These are phyloP conservation scores for Phytophthora kernoviae DNA, from an alignment of 352 stramenopile genomes.

Conservation along the genomic window DNA sequence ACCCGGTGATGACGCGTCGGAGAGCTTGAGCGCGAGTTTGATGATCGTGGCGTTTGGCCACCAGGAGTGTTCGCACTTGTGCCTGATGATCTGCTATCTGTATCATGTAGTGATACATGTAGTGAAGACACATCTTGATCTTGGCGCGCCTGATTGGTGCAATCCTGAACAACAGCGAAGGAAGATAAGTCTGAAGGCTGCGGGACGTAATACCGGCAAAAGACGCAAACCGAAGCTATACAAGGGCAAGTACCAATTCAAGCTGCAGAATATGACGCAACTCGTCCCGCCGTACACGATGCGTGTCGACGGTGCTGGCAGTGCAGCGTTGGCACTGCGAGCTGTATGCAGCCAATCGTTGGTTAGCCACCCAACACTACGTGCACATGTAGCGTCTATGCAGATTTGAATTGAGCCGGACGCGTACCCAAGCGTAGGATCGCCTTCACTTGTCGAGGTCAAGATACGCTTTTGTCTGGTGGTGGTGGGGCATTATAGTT, in stretches of 20 bases:
- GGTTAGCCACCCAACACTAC: slow-evolving; percentile 20
- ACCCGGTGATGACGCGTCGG: slow-evolving; percentile 3
- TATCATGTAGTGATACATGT: background rate
- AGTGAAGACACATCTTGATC: background rate
- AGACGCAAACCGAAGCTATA: background rate
- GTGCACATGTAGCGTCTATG: slow-evolving; percentile 18
- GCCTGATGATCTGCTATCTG: too few species aligned
- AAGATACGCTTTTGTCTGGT: slow-evolving; percentile 34
- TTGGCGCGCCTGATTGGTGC: background rate
- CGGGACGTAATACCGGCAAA: too few species aligned
- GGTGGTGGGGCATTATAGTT: background rate
- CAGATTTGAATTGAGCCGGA: too few species aligned
- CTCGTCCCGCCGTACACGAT: slow-evolving; percentile 41
- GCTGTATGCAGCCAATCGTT: slow-evolving; percentile 24
- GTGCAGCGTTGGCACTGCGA: slow-evolving; percentile 26
- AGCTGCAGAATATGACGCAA: slow-evolving; percentile 30
- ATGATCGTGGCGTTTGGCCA: slow-evolving; percentile 6
- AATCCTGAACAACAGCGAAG: slow-evolving; percentile 7
- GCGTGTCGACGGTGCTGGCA: slow-evolving; percentile 36
- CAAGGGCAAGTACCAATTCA: slow-evolving; percentile 9
- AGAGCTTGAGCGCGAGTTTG: slow-evolving; percentile 14
- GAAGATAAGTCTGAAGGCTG: background rate
- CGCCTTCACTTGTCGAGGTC: too few species aligned
- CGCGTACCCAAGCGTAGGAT: slow-evolving; percentile 20
- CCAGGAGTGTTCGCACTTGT: slow-evolving; percentile 1